Evolutionary conservation across 176 grass and related monocot species (phyloP), one percentile per base, ranked within the genome.

Genomic region (Rhynchospora pubera): DNA sequence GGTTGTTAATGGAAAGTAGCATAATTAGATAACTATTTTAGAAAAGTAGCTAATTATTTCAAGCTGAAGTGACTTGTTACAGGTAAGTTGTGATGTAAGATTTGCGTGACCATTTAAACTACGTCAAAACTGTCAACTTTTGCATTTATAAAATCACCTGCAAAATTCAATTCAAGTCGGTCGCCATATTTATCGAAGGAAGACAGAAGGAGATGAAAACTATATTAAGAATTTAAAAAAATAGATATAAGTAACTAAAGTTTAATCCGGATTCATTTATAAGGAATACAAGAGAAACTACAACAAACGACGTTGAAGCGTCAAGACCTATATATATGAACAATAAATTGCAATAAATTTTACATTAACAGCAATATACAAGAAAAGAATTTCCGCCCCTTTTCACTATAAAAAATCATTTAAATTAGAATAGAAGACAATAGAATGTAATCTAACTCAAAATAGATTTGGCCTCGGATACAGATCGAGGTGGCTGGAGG

Each of bases 391-490:
- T 13, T 1, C 42, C 19, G 10, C 44, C 44, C n/a, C 10, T 24
- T 6, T 0, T 39, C 34, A 39, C 34, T 39, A 51, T 11, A 7
- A 51, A 51, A 51, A 51, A 51, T 51, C 18, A 50, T 74, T 61
- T 9, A 61, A 24, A 23, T 5, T 26, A 14, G 42, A 18, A 70
- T 4, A 34, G 28, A 3, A 64, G 7, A 57, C 16, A n/a, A 30
- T 5, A 16, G 4, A 56, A 52, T 9, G 11, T 62, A 26, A 14
- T 81, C 39, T 81, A 94, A 67, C 89, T 92, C 12, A 98, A 85
- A 61, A 98, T 98, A 26, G 95, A 98, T 39, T 88, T 86, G n/a
- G 89, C 90, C 11, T 98, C 95, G 1, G 89, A 84, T 66, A 98
- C 89, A 0, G 95, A 94, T 34, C 90, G 95, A 26, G 92, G 92